phyloP scores from a whole-genome alignment of 805 yeast genomes.

The Candida germanica region DNA sequence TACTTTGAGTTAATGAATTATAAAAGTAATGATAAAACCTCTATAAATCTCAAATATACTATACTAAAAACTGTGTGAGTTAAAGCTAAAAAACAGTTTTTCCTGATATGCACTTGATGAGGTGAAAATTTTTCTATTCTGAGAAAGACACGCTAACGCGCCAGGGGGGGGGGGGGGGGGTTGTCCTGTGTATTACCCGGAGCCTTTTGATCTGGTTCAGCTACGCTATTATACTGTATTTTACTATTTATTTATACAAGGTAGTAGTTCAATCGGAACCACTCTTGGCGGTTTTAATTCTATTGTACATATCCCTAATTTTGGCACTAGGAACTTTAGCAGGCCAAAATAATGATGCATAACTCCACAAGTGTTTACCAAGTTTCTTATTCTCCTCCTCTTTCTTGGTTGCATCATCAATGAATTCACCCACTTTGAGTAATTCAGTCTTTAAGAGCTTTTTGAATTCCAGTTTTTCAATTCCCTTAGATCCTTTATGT shows the following conservation, averaged over 20 bases:
- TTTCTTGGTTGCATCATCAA: conserved; percentile 23
- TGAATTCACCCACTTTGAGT: conserved; percentile 70
- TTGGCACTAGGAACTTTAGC: conserved; percentile 71
- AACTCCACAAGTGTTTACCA: conserved; percentile 76
- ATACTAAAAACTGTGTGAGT: conserved; percentile 1
- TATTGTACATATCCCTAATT: conserved; percentile 72
- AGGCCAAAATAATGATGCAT: conserved; percentile 86
- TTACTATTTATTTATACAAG: background rate
- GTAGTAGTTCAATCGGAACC: background rate
- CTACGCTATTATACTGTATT: background rate
- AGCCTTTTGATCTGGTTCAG: background rate
- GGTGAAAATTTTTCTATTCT: conserved; percentile 8
- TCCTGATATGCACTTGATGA: conserved; percentile 7
- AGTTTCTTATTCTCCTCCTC: conserved; percentile 33
- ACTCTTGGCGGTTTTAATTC: conserved; percentile 35
- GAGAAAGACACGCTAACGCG: background rate
- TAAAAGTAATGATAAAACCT: background rate
- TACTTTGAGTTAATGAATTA: background rate
- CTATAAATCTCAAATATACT: conserved; percentile 2
- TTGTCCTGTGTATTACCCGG: too few relatives aligned
- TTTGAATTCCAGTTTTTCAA: conserved; percentile 78
- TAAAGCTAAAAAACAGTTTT: conserved; percentile 1
- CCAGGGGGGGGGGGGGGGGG: too few relatives aligned
- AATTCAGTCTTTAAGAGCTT: conserved; percentile 64
- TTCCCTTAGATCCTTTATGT: conserved; percentile 68